Conservation (phyloP, 768 basidiomycete species). For the Termitomyces sp. region DNA sequence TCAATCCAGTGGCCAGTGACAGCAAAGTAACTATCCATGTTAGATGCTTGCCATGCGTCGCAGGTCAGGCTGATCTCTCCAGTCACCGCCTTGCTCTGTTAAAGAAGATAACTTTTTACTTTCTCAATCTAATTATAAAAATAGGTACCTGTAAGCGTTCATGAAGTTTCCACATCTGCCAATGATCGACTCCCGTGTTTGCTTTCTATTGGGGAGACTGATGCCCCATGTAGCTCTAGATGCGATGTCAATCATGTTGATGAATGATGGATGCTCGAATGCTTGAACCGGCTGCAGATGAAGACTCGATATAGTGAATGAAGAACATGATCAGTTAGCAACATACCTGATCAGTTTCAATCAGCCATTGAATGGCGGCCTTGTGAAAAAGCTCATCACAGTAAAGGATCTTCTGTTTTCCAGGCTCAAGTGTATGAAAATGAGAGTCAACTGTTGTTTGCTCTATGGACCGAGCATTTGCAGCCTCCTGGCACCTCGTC, state of each 20-base stretch:
- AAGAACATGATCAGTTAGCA: background rate
- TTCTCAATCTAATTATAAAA: background rate
- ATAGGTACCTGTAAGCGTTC: too few species aligned
- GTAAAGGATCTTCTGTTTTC: conserved; percentile 19
- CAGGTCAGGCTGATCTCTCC: too few species aligned
- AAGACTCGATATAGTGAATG: background rate
- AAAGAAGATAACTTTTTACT: background rate
- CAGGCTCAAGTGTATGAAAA: conserved; percentile 1
- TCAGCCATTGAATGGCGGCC: conserved; percentile 32
- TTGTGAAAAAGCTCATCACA: conserved; percentile 21
- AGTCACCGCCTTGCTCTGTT: too few species aligned
- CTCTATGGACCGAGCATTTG: background rate
- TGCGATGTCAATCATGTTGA: background rate
- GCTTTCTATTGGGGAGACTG: background rate
- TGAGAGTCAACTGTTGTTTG: conserved; percentile 7
- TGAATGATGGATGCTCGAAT: background rate
- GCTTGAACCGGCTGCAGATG: background rate
- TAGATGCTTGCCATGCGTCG: too few species aligned
- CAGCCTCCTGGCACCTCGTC: conserved; percentile 3
- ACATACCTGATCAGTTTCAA: conserved; percentile 34
- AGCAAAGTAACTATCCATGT: too few species aligned
- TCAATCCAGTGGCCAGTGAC: too few species aligned
- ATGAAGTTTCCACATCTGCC: too few species aligned
- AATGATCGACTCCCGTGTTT: background rate
- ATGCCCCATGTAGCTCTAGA: too few species aligned